Percentiles rank a stretch among this genome's conserved stretches.
Conservation (phyloP, 2,329 filamentous ascomycete genomes). For the Alternaria tenuissima region DNA sequence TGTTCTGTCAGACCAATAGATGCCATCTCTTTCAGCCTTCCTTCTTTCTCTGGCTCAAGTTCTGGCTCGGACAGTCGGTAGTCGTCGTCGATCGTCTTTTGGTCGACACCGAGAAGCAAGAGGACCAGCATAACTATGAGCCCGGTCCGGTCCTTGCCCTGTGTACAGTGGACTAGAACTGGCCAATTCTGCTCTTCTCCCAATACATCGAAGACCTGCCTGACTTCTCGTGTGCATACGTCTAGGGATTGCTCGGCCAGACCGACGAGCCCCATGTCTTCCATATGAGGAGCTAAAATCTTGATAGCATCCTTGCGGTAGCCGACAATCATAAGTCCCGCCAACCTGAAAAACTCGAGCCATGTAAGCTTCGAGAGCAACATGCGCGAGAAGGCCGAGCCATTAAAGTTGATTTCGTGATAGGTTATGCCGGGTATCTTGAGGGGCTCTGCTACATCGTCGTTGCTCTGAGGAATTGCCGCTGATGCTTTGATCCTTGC, state of each 20-base stretch:
- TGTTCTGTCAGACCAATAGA: slow-evolving; percentile 72
- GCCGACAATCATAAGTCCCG: slow-evolving; percentile 70
- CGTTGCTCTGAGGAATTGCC: slow-evolving; percentile 57
- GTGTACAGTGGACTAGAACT: slow-evolving; percentile 81
- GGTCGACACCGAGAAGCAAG: slow-evolving; percentile 66
- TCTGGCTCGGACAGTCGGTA: slow-evolving; percentile 72
- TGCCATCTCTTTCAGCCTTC: slow-evolving; percentile 72
- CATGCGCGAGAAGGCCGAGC: slow-evolving; percentile 72
- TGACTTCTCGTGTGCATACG: slow-evolving; percentile 70
- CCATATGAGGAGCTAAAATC: slow-evolving; percentile 74
- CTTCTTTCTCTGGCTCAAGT: slow-evolving; percentile 68
- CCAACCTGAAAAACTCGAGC: slow-evolving; percentile 69
- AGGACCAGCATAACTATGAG: slow-evolving; percentile 74
- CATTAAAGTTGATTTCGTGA: slow-evolving; percentile 76
- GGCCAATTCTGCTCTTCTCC: slow-evolving; percentile 64
- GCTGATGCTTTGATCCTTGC: slow-evolving; percentile 57
- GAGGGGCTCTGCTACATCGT: slow-evolving; percentile 62
- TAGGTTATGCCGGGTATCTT: slow-evolving; percentile 72
- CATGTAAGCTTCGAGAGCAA: slow-evolving; percentile 74
- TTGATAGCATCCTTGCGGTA: slow-evolving; percentile 74
- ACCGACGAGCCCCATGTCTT: slow-evolving; percentile 73
- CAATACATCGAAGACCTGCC: slow-evolving; percentile 60
- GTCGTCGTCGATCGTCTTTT: slow-evolving; percentile 71
- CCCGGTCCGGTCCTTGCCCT: slow-evolving; percentile 87
- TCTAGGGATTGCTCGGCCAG: slow-evolving; percentile 75